These are phyloP conservation scores for Ophiosphaerella korrae DNA, from an alignment of 2,329 filamentous ascomycete species.

Conservation along the genomic window DNA sequence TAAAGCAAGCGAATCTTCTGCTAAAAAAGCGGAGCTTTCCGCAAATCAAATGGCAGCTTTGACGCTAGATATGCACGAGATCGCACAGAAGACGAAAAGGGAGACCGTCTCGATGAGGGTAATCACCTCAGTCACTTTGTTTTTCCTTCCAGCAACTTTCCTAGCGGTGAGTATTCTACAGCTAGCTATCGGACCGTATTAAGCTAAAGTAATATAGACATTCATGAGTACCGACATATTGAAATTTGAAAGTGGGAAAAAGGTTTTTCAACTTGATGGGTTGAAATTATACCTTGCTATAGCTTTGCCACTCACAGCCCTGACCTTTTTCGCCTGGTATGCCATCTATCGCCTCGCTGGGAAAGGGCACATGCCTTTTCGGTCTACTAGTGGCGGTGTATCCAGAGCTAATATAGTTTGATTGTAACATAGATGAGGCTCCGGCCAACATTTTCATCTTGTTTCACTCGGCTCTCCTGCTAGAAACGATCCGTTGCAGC, in stretches of 20 bases:
- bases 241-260: constrained; percentile 19
- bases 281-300: constrained; percentile 42
- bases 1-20: constrained; percentile 34
- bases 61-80: constrained; percentile 29
- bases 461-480: no score
- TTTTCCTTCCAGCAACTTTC: constrained; percentile 52
- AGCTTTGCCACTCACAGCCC: constrained; percentile 42
- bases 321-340: constrained; percentile 45
- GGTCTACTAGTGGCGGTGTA: no score
- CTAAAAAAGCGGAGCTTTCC: constrained; percentile 21
- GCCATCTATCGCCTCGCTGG: constrained; percentile 39
- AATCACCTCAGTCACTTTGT: constrained; percentile 50
- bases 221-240: constrained; percentile 51
- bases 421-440: no score
- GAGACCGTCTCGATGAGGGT: constrained; percentile 52
- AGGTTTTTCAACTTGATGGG: constrained; percentile 16
- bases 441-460: no score
- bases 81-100: constrained; percentile 45
- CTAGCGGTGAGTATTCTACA: constrained; percentile 43
- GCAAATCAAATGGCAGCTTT: constrained; percentile 38
- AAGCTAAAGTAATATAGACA: constrained; percentile 33
- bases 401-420: no score
- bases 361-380: neutral
- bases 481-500: no score
- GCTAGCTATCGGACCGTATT: neutral